phyloP scores from a whole-genome alignment of 2,329 filamentous ascomycete species.

The Fusarium coicis region DNA sequence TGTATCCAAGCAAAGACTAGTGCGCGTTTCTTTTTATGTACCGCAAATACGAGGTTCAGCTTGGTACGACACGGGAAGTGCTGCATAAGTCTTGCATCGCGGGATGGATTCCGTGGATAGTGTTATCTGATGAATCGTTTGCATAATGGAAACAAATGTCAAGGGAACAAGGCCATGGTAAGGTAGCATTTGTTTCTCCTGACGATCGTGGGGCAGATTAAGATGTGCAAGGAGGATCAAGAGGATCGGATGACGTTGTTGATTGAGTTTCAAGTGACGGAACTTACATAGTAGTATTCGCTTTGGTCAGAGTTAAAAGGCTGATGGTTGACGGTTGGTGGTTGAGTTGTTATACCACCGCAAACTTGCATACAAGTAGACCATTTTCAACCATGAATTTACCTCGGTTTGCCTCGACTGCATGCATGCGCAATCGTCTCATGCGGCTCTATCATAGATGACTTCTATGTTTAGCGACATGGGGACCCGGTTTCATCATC shows the following conservation, averaged over 20 bases:
- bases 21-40: not conserved
- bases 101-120: not conserved
- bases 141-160: too few species aligned
- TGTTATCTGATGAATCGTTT: not conserved
- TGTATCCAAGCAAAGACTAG: slow-evolving; percentile 19
- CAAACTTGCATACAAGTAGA: not conserved
- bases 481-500: slow-evolving; percentile 1
- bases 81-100: slow-evolving; percentile 16
- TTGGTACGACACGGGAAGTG: slow-evolving; percentile 28
- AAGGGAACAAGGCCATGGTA: not conserved
- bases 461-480: slow-evolving; percentile 29
- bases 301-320: not conserved
- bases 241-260: not conserved
- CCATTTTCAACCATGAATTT: not conserved
- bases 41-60: slow-evolving; percentile 33
- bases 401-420: not conserved
- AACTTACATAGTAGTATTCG: not conserved
- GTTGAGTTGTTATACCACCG: not conserved
- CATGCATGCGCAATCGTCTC: slow-evolving; percentile 23
- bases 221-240: slow-evolving; percentile 21
- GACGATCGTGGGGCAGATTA: slow-evolving; percentile 33
- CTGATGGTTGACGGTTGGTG: not conserved
- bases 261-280: not conserved
- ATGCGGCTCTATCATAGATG: slow-evolving; percentile 24
- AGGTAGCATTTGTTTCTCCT: slow-evolving; percentile 19